Evolutionary conservation across 805 yeast genomes (phyloP), one percentile per base, ranked within the genome.

Genomic region (Lachancea mirantina): DNA sequence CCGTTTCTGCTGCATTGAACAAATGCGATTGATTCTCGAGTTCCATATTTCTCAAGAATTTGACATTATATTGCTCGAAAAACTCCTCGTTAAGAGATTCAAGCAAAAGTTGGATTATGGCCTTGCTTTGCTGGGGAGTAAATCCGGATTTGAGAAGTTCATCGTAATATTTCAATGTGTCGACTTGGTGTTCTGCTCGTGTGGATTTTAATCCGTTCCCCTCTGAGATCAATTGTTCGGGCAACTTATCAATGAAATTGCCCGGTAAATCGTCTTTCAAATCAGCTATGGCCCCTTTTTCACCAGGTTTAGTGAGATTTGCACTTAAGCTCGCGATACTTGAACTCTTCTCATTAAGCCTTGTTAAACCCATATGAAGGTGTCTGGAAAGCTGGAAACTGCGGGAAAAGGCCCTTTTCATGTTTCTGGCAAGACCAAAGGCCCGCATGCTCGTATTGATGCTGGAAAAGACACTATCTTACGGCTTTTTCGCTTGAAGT

Each of bases 1-100:
- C 97, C 34, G 88, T 79, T 40, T 84, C 84, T 0, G 96, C 95
- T 19, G 96, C 94, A 52, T 87, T 89, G 55, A 85, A 88, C 9
- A 92, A 60, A 51, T 89, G 92, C 14, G 75, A 71, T 47, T 89
- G 96, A 48, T 88, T 89, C 42, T 88, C 95, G 10, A 85, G 61
- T 45, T 85, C 95, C 40, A 76, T 74, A 17, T 59, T 59, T 14
- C 52, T 47, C 23, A 58, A 34, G 37, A 43, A 57, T 14, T 36
- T 43, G 5, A 45, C 44, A 30, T 56, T 56, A 51, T 70, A 74
- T 36, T 63, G 64, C 4, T 59, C 53, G 28, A 67, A 64, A 21
- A 78, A 58, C 52, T 46, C 62, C 43, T 45, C 62, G 46, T 52
- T 50, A 20, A 67, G 36, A 2, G 52, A 46, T 13, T 49, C 41